phyloP scores from a whole-genome alignment of 768 basidiomycete species.

The Pisolithus microcarpus region DNA sequence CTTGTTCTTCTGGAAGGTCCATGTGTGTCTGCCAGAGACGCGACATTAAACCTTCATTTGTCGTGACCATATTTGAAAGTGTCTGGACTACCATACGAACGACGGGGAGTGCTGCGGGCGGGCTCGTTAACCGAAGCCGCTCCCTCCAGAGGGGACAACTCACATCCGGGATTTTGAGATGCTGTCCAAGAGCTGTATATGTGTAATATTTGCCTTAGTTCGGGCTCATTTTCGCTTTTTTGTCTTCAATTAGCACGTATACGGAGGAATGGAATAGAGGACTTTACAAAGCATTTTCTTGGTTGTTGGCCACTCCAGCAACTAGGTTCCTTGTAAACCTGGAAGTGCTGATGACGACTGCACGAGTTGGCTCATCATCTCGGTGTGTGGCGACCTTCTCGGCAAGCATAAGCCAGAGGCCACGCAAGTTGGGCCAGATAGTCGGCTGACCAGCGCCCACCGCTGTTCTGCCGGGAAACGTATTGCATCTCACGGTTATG shows the following conservation, averaged over 20 bases:
- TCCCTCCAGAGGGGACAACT: slow-evolving; percentile 15
- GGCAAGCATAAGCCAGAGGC: slow-evolving; percentile 42
- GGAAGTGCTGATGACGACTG: slow-evolving; percentile 47
- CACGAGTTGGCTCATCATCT: slow-evolving; percentile 28
- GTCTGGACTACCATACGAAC: slow-evolving; percentile 69
- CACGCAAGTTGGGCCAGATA: slow-evolving; percentile 50
- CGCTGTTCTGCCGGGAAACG: slow-evolving; percentile 19
- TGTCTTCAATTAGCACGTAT: slow-evolving; percentile 1
- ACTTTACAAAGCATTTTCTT: slow-evolving; percentile 65
- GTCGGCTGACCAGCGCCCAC: slow-evolving; percentile 34
- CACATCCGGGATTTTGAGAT: slow-evolving; percentile 56
- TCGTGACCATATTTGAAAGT: slow-evolving; percentile 78
- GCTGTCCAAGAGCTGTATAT: slow-evolving; percentile 72
- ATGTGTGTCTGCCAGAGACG: slow-evolving; percentile 60
- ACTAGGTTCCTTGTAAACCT: slow-evolving; percentile 82
- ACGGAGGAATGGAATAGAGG: background rate
- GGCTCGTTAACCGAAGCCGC: background rate
- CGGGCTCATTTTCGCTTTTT: slow-evolving; percentile 63
- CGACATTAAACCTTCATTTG: slow-evolving; percentile 51
- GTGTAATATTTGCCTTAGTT: slow-evolving; percentile 60
- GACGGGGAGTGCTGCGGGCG: slow-evolving; percentile 45
- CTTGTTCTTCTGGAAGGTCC: slow-evolving; percentile 62
- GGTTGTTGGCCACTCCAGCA: slow-evolving; percentile 68
- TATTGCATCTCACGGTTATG: background rate
- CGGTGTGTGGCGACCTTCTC: slow-evolving; percentile 30